Percentiles rank a stretch among this genome's conserved stretches.
phyloP scores from a whole-genome alignment of 2,329 filamentous ascomycete genomes.

The Pseudocercospora fuligena region DNA sequence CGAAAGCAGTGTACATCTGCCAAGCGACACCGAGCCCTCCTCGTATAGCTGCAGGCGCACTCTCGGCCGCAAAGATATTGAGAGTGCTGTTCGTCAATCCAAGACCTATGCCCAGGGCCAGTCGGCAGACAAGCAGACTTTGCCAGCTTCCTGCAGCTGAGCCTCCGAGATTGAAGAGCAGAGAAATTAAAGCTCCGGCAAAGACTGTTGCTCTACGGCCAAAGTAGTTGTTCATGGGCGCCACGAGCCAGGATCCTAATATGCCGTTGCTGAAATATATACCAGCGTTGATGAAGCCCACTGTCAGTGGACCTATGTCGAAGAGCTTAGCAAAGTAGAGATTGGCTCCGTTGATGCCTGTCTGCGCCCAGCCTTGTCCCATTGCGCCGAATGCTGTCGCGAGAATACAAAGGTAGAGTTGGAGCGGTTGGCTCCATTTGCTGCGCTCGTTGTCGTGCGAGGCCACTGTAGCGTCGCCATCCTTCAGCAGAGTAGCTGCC shows the following conservation, averaged over 20 bases:
- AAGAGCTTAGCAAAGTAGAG: conserved; percentile 34
- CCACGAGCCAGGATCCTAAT: conserved; percentile 58
- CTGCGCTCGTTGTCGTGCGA: background rate
- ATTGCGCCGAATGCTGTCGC: conserved; percentile 15
- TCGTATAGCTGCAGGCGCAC: conserved; percentile 56
- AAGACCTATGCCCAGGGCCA: conserved; percentile 67
- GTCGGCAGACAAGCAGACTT: conserved; percentile 69
- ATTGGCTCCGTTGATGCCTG: conserved; percentile 39
- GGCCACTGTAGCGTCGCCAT: background rate
- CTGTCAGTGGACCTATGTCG: conserved; percentile 29
- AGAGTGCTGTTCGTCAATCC: conserved; percentile 49
- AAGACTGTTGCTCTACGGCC: conserved; percentile 45
- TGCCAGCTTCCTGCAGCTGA: conserved; percentile 64
- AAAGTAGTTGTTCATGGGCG: conserved; percentile 37
- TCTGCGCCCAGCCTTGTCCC: conserved; percentile 40
- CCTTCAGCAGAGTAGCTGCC: background rate
- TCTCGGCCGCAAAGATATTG: conserved; percentile 45
- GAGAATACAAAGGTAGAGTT: conserved; percentile 52
- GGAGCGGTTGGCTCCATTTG: conserved; percentile 12
- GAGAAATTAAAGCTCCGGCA: conserved; percentile 50
- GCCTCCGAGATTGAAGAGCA: conserved; percentile 67
- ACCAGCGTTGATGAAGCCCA: conserved; percentile 55
- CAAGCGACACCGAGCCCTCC: conserved; percentile 39
- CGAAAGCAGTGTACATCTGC: conserved; percentile 59
- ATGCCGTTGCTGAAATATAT: conserved; percentile 49